Percentiles rank a stretch among this genome's conserved stretches.
phyloP scores from a whole-genome alignment of 306 rosid species.

The Leucaena leucocephala region DNA sequence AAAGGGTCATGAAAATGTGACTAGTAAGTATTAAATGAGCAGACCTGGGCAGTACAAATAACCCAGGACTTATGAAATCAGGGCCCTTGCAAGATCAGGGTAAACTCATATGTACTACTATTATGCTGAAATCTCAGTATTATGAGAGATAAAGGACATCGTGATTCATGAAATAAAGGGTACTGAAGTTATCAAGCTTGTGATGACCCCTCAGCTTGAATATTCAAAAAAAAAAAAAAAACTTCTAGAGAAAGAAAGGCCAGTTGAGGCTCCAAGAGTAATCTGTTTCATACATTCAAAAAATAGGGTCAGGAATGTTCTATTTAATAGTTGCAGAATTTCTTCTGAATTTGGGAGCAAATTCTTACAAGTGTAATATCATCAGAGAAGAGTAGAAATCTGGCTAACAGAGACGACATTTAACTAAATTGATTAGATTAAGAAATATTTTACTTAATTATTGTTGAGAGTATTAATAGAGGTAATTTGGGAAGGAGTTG shows the following conservation, averaged over 20 bases:
- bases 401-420: not conserved
- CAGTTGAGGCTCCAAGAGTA: not conserved
- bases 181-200: too few species aligned
- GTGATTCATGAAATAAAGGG: not conserved
- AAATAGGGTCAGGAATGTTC: conserved; percentile 5
- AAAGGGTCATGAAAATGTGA: not conserved
- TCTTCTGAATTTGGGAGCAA: not conserved
- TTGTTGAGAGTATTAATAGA: too few species aligned
- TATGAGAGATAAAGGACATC: not conserved
- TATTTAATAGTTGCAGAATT: not conserved
- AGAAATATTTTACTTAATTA: too few species aligned
- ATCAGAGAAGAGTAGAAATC: not conserved
- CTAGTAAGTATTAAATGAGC: not conserved
- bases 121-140: not conserved
- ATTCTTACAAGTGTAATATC: not conserved
- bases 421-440: too few species aligned
- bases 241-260: not conserved
- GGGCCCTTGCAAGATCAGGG: conserved; percentile 5
- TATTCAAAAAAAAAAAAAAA: not conserved
- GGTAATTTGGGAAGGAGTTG: too few species aligned
- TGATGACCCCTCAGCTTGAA: conserved; percentile 3
- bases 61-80: not conserved
- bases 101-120: not conserved
- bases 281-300: not conserved
- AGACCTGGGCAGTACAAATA: not conserved